A percentile compares a stretch with the other conserved stretches of the same genome.
These are phyloP conservation scores for Fusarium circinatum DNA, from an alignment of 2,329 filamentous ascomycete genomes.

Conservation along the genomic window DNA sequence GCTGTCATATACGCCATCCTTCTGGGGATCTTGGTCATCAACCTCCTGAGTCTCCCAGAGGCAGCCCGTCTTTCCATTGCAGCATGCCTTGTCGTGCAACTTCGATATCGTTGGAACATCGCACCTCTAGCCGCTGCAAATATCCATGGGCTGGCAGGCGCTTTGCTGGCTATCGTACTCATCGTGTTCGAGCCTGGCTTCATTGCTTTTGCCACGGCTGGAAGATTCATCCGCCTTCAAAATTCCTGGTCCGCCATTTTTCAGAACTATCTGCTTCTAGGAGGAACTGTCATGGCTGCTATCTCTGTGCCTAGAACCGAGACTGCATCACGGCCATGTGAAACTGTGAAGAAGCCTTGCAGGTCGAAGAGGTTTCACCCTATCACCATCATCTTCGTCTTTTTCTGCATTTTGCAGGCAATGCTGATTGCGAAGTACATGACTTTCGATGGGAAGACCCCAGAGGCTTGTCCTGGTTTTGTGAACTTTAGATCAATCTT, in stretches of 20 bases:
- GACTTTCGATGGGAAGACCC: neutral
- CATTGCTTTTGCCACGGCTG: neutral
- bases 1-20: constrained; percentile 15
- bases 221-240: neutral
- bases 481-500: constrained; percentile 32
- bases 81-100: constrained; percentile 24
- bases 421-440: constrained; percentile 21
- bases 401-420: constrained; percentile 16
- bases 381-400: constrained; percentile 4
- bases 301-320: neutral
- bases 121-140: neutral
- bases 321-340: neutral
- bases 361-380: constrained; percentile 3
- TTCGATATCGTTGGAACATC: constrained; percentile 1
- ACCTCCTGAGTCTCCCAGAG: constrained; percentile 12
- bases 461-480: constrained; percentile 28
- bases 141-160: neutral
- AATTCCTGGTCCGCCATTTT: neutral
- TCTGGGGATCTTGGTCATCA: neutral
- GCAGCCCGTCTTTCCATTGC: constrained; percentile 26
- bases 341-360: neutral
- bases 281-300: constrained; percentile 1
- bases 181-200: neutral
- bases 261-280: constrained; percentile 17
- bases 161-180: constrained; percentile 3